These are phyloP conservation scores for Davidsoniella virescens DNA, from an alignment of 2,329 filamentous ascomycete genomes.

Conservation along the genomic window DNA sequence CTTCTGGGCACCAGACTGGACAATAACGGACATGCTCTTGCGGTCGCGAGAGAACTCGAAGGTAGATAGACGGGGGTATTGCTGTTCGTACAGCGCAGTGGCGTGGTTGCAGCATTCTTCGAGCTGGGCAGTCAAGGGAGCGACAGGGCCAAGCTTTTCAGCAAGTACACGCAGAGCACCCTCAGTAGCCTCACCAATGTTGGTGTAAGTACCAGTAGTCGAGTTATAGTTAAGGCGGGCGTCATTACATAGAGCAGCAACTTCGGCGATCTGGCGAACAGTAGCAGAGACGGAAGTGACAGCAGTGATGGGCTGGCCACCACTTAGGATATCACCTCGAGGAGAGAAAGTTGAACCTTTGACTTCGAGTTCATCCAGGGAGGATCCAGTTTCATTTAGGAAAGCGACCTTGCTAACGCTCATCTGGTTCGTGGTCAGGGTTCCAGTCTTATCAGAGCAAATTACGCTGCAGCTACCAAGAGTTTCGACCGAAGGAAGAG, in stretches of 20 bases:
- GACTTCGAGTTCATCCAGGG: conserved; percentile 72
- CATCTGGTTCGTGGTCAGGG: conserved; percentile 97
- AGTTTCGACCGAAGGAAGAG: conserved; percentile 90
- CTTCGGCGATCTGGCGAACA: conserved; percentile 59
- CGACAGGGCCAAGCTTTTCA: conserved; percentile 83
- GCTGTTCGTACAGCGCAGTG: conserved; percentile 70
- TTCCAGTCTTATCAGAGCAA: conserved; percentile 98
- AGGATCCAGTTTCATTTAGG: conserved; percentile 54
- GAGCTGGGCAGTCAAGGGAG: conserved; percentile 35
- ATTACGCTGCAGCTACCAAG: conserved; percentile 98
- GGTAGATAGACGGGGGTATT: conserved; percentile 60
- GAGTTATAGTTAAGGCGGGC: conserved; percentile 67
- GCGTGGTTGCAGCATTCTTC: conserved; percentile 60
- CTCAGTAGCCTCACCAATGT: conserved; percentile 87
- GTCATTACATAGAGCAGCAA: conserved; percentile 74
- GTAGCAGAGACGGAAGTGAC: conserved; percentile 57
- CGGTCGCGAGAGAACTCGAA: conserved; percentile 96
- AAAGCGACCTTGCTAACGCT: conserved; percentile 89
- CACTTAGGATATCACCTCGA: conserved; percentile 52
- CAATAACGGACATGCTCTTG: conserved; percentile 97
- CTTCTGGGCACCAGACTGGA: conserved; percentile 51
- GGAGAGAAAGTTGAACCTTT: conserved; percentile 88
- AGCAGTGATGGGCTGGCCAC: conserved; percentile 53
- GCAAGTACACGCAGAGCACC: conserved; percentile 78
- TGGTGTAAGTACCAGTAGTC: conserved; percentile 57